Evolutionary conservation across 441 rosid species (phyloP).

Genomic region (Brassica balearica): DNA sequence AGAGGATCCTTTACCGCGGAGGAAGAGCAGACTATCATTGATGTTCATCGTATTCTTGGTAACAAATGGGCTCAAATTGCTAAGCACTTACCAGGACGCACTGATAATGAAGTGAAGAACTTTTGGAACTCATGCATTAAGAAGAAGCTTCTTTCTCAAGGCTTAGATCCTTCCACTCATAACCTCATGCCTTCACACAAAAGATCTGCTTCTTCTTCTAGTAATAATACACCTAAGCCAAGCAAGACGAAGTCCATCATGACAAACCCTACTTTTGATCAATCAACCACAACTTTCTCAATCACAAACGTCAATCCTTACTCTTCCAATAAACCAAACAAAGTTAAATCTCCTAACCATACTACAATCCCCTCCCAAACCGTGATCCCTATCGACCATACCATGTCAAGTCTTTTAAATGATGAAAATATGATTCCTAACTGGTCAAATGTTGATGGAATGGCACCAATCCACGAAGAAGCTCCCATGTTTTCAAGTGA

Average conservation of each 20-base stretch:
- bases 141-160: constrained; percentile 71
- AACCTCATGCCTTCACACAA: constrained; percentile 60
- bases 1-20: constrained; percentile 63
- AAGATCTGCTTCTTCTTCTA: constrained; percentile 40
- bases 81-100: constrained; percentile 76
- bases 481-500: constrained; percentile 24
- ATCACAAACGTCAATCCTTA: constrained; percentile 39
- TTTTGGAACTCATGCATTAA: constrained; percentile 79
- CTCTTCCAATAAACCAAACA: constrained; percentile 36
- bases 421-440: constrained; percentile 46
- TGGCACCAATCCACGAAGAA: constrained; percentile 29
- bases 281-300: constrained; percentile 39
- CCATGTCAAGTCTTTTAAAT: constrained; percentile 39
- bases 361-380: constrained; percentile 19
- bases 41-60: constrained; percentile 76
- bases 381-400: constrained; percentile 37
- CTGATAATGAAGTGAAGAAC: constrained; percentile 81
- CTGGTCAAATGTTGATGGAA: constrained; percentile 45
- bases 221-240: constrained; percentile 22
- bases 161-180: constrained; percentile 74
- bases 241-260: constrained; percentile 25
- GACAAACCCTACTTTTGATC: constrained; percentile 43
- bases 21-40: constrained; percentile 73
- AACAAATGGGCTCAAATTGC: constrained; percentile 91
- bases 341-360: constrained; percentile 46